These are phyloP conservation scores for Yarrowia hollandica DNA, from an alignment of 805 yeast genomes.

Conservation along the genomic window DNA sequence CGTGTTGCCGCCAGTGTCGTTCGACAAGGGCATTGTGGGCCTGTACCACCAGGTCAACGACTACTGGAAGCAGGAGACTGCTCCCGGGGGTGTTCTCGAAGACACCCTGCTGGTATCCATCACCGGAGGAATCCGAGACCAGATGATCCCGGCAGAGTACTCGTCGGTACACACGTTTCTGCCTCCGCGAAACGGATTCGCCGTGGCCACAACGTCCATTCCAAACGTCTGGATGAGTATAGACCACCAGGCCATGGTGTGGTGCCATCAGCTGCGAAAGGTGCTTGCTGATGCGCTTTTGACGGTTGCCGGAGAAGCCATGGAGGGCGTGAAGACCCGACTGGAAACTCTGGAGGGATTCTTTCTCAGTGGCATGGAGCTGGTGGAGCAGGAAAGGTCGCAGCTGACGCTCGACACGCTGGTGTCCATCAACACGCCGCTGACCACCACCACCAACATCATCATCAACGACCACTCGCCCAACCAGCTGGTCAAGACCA, in stretches of 20 bases:
- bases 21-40: slow-evolving; percentile 78
- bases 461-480: slow-evolving; percentile 29
- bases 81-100: slow-evolving; percentile 46
- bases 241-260: slow-evolving; percentile 89
- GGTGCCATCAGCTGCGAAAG: slow-evolving; percentile 84
- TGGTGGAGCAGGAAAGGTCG: not conserved
- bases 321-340: slow-evolving; percentile 48
- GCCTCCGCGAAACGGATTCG: slow-evolving; percentile 74
- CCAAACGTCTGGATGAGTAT: slow-evolving; percentile 90
- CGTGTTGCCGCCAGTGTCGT: slow-evolving; percentile 83
- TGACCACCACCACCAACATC: not conserved
- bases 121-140: slow-evolving; percentile 80
- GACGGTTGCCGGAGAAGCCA: slow-evolving; percentile 46
- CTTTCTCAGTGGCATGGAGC: slow-evolving; percentile 43
- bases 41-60: slow-evolving; percentile 70
- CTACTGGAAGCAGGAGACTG: slow-evolving; percentile 64
- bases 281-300: slow-evolving; percentile 58
- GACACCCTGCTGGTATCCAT: slow-evolving; percentile 73
- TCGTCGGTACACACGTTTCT: slow-evolving; percentile 67
- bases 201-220: slow-evolving; percentile 77
- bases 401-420: not conserved
- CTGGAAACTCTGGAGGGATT: slow-evolving; percentile 47
- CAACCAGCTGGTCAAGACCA: slow-evolving; percentile 24
- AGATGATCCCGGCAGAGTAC: slow-evolving; percentile 83
- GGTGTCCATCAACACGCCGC: not conserved